Percentiles rank a stretch among this genome's conserved stretches.
phyloP scores from a whole-genome alignment of 192 early-diverging fungal species.

The Phlyctochytrium bullatum region DNA sequence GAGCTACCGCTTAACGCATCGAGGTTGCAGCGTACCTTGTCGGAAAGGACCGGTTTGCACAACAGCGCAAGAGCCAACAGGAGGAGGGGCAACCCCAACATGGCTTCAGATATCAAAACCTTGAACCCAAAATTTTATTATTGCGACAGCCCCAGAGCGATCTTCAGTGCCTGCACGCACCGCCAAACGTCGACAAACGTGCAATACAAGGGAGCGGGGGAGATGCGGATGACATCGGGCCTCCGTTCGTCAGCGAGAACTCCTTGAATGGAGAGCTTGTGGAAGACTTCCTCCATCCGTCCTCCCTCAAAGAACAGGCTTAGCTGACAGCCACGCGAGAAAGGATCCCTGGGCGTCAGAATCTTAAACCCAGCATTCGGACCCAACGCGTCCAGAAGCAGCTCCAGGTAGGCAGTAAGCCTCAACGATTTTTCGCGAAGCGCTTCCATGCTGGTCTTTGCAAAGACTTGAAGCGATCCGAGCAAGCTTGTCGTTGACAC shows the following conservation, averaged over 20 bases:
- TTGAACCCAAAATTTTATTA: no score
- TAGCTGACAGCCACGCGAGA: conserved; percentile 83
- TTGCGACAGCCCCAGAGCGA: conserved; percentile 17
- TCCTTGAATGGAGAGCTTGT: conserved; percentile 55
- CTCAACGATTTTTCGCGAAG: conserved; percentile 74
- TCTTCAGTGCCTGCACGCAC: conserved; percentile 59
- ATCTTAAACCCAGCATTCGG: conserved; percentile 50
- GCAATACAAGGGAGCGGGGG: conserved; percentile 90
- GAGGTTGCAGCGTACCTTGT: no score
- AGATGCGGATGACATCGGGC: conserved; percentile 86
- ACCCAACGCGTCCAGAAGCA: conserved; percentile 52
- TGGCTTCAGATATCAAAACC: no score
- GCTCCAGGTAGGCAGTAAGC: conserved; percentile 84
- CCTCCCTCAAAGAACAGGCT: conserved; percentile 63
- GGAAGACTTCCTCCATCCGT: conserved; percentile 64
- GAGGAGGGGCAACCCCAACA: no score
- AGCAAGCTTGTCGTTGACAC: conserved; percentile 70
- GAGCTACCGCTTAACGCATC: no score
- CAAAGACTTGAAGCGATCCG: conserved; percentile 79
- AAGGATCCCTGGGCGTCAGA: conserved; percentile 75
- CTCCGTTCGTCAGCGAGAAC: conserved; percentile 86
- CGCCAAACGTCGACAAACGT: conserved; percentile 75
- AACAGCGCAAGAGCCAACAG: no score
- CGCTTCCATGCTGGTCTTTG: conserved; percentile 61
- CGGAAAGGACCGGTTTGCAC: no score